Evolutionary conservation across 1,139 yeast species (phyloP), one percentile per base, ranked within the genome.

Genomic region (Yamadazyma blattariae): DNA sequence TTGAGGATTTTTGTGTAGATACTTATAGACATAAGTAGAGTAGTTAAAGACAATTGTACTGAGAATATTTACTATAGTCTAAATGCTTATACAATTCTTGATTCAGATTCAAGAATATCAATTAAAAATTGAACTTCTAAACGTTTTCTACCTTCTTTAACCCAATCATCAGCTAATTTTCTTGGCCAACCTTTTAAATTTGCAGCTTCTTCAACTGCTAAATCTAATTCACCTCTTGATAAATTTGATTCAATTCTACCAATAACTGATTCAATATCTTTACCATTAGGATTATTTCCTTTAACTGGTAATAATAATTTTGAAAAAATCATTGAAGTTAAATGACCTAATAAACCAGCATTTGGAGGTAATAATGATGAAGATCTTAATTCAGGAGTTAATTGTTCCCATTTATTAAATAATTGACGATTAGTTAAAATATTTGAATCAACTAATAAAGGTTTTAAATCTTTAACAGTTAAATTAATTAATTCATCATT

Each of bases 171-270:
- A 27, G 97, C 95, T 50, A 92, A 73, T 53, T 77, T 77, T 71
- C 95, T 82, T 29, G 95, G 78, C 96, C 96, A 88, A 26, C 98
- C 98, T 62, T 86, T 85, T 59, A 94, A 75, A 47, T 79, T 75
- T 44, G 95, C 83, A 37, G 85, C 94, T 61, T 90, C 97, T 54
- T 89, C 95, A 24, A 92, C 95, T 6, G 98, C 98, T 44, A 77
- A 75, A 54, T 84, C 89, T 50, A 92, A 74, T 44, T 86, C 79
- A 37, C 94, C 90, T 51, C 85, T 79, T 32, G 78, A 71, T 54
- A 92, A 72, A 46, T 86, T 79, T 35, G 80, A 72, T 51, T 85
- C 82, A 22, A 95, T 94, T 54, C 96, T 78, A 2, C 95, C 92
- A 52, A 90, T 79, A 21, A 90, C 84, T 33, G 89, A 77, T 64